Percentiles rank a stretch among this genome's conserved stretches.
These are phyloP conservation scores for Ophidiomyces ophidiicola DNA, from an alignment of 2,329 filamentous ascomycete genomes.

Conservation along the genomic window DNA sequence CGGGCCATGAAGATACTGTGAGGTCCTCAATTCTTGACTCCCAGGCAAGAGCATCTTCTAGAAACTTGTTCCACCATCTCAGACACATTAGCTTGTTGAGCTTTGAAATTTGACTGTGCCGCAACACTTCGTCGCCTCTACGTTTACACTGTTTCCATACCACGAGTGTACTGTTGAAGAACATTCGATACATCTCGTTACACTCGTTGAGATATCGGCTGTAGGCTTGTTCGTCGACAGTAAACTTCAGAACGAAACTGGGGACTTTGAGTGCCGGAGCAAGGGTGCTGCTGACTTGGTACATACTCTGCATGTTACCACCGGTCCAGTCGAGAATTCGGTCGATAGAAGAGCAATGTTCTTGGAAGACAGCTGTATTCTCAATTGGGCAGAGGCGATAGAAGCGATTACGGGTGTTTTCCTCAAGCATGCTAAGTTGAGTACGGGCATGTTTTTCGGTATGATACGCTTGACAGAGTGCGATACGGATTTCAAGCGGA, in stretches of 20 bases:
- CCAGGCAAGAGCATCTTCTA: conserved; percentile 21
- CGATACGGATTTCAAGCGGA: conserved; percentile 6
- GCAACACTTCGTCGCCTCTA: conserved; percentile 13
- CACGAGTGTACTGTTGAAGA: conserved; percentile 12
- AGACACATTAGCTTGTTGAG: conserved; percentile 17
- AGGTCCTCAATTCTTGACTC: conserved; percentile 18
- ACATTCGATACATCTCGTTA: conserved; percentile 7
- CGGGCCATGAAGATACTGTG: conserved; percentile 20
- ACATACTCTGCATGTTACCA: neutral
- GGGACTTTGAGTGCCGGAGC: conserved; percentile 21
- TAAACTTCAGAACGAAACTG: conserved; percentile 17
- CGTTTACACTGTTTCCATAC: conserved; percentile 15
- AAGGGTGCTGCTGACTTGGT: conserved; percentile 17
- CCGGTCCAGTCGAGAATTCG: conserved; percentile 21
- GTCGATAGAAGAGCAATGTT: conserved; percentile 19
- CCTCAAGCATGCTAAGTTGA: conserved; percentile 15
- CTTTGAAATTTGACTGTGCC: conserved; percentile 10
- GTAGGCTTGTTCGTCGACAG: conserved; percentile 18
- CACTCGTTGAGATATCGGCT: conserved; percentile 11
- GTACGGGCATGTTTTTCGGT: conserved; percentile 15
- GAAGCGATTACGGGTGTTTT: conserved; percentile 16
- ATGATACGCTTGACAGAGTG: conserved; percentile 14
- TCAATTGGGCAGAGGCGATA: conserved; percentile 20
- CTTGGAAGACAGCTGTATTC: neutral
- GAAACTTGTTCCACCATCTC: conserved; percentile 21